phyloP scores from a whole-genome alignment of 1,139 yeast species.

The Suhomyces kunorum region DNA sequence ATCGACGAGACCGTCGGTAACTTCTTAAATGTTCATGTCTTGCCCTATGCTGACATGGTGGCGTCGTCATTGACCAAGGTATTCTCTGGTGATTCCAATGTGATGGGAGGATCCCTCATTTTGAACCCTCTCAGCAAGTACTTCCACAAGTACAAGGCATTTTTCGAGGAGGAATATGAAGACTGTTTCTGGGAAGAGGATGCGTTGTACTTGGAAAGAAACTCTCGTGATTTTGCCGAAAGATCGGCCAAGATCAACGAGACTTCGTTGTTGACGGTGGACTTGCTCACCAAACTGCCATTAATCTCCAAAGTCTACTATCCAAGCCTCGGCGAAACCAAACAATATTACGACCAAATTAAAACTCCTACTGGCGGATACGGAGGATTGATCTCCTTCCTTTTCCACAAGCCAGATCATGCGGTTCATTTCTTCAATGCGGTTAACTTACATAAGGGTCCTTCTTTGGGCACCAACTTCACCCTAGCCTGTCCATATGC shows the following conservation, averaged over 20 bases:
- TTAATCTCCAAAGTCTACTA: slow-evolving; percentile 66
- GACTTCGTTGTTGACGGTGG: slow-evolving; percentile 60
- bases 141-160: slow-evolving; percentile 54
- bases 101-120: slow-evolving; percentile 89
- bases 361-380: slow-evolving; percentile 80
- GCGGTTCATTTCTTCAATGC: slow-evolving; percentile 78
- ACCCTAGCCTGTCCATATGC: slow-evolving; percentile 92
- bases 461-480: slow-evolving; percentile 91
- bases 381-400: slow-evolving; percentile 84
- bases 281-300: slow-evolving; percentile 47
- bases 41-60: slow-evolving; percentile 81
- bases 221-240: slow-evolving; percentile 81
- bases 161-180: slow-evolving; percentile 58
- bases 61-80: slow-evolving; percentile 89
- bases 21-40: slow-evolving; percentile 76
- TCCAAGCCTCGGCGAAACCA: slow-evolving; percentile 61
- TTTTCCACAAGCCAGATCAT: slow-evolving; percentile 64
- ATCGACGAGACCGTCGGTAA: slow-evolving; percentile 96
- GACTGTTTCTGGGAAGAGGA: slow-evolving; percentile 92
- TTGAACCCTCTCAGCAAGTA: slow-evolving; percentile 65
- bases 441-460: slow-evolving; percentile 82
- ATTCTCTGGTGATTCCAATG: slow-evolving; percentile 92
- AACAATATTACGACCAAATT: slow-evolving; percentile 66
- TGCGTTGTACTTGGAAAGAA: slow-evolving; percentile 87
- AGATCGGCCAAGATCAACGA: slow-evolving; percentile 68